Conservation (phyloP, 495 filamentous ascomycete genomes). For the Neurospora cerealis region DNA sequence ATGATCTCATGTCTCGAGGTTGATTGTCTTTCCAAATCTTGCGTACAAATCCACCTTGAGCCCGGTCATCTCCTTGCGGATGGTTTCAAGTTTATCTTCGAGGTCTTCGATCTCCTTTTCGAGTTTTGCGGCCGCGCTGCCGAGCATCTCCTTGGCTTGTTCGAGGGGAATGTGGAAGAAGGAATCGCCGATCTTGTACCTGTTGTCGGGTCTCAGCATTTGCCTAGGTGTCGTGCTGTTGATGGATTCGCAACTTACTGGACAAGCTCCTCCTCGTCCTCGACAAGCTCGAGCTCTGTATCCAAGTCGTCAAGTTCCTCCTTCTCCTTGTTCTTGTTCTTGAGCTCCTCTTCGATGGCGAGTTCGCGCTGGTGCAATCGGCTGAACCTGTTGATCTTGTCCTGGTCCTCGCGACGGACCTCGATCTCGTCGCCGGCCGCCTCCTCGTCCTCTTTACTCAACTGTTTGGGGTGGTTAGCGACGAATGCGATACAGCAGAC, state of each 20-base stretch:
- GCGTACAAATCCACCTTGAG: constrained; percentile 89
- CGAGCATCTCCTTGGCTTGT: constrained; percentile 78
- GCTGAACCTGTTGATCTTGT: constrained; percentile 98
- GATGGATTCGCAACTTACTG: constrained; percentile 46
- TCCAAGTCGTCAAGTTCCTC: constrained; percentile 92
- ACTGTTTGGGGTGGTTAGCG: constrained; percentile 42
- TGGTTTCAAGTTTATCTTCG: constrained; percentile 60
- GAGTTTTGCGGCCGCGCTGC: constrained; percentile 56
- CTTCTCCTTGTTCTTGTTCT: constrained; percentile 90
- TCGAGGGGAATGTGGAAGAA: constrained; percentile 78
- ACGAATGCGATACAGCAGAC: background rate
- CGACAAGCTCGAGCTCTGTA: constrained; percentile 78
- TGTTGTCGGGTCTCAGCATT: constrained; percentile 27
- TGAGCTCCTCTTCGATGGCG: constrained; percentile 68
- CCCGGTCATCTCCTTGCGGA: constrained; percentile 76
- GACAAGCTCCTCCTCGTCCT: constrained; percentile 83
- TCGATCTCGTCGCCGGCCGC: constrained; percentile 69
- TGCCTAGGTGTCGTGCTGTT: background rate
- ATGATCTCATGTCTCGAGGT: constrained; percentile 67
- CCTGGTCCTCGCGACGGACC: constrained; percentile 91
- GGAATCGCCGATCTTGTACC: constrained; percentile 93
- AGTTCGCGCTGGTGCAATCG: constrained; percentile 81
- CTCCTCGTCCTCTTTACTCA: constrained; percentile 85
- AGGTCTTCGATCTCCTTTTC: constrained; percentile 65
- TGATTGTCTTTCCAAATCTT: constrained; percentile 89